Conservation (phyloP, 1,284 basidiomycete genomes). For the Xanthoconium separans region DNA sequence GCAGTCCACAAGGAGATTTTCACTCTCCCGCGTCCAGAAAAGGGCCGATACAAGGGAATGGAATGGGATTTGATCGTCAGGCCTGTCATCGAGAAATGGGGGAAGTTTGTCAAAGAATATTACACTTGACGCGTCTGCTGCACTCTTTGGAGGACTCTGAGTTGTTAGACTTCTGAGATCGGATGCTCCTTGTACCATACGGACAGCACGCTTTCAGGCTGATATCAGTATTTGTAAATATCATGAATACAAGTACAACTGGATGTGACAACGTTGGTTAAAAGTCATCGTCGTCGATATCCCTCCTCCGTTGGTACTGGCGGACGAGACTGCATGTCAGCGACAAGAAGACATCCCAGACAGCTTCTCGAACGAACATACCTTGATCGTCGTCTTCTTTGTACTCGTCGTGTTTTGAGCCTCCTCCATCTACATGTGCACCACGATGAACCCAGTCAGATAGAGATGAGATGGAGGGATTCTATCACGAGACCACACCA, state of each 20-base stretch:
- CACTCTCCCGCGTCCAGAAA: slow-evolving; percentile 53
- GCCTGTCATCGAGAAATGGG: slow-evolving; percentile 76
- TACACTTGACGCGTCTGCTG: slow-evolving; percentile 20
- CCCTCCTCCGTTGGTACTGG: slow-evolving; percentile 73
- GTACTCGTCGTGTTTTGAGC: slow-evolving; percentile 53
- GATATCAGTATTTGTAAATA: background rate
- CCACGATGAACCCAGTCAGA: background rate
- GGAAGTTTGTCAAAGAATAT: slow-evolving; percentile 44
- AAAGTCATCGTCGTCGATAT: slow-evolving; percentile 72
- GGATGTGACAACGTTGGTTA: slow-evolving; percentile 27
- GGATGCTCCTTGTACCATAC: too few relatives aligned
- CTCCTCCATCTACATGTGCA: slow-evolving; percentile 60
- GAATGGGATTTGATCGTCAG: slow-evolving; percentile 75
- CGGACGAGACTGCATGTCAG: background rate
- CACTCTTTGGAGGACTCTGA: background rate
- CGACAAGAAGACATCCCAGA: background rate
- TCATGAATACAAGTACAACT: background rate
- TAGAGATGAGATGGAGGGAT: background rate
- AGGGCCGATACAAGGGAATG: slow-evolving; percentile 52
- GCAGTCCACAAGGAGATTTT: slow-evolving; percentile 74
- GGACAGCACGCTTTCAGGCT: too few relatives aligned
- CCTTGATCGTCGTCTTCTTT: slow-evolving; percentile 68
- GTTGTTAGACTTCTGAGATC: background rate
- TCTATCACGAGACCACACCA: background rate
- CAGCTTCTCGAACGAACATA: slow-evolving; percentile 35